A percentile compares a stretch with the other conserved stretches of the same genome.
These are phyloP conservation scores for Syzygium grande DNA, from an alignment of 345 rosid species.

Conservation along the genomic window DNA sequence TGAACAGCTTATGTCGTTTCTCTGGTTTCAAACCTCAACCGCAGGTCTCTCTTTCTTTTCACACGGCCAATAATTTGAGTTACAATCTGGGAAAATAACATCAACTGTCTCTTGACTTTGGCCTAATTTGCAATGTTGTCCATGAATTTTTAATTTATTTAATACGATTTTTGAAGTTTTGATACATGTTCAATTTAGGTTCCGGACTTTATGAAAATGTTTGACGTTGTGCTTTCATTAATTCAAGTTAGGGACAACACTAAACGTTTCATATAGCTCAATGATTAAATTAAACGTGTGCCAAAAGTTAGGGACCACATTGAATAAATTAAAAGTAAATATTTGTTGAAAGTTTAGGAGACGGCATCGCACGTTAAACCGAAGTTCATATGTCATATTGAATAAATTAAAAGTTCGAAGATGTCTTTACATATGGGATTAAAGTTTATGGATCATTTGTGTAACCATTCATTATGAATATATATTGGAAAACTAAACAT, in stretches of 20 bases:
- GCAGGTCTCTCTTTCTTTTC: background rate
- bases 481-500: background rate
- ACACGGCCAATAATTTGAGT: background rate
- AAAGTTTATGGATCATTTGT: background rate
- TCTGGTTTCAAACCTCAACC: background rate
- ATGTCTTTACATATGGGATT: rapidly evolving
- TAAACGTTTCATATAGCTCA: too few relatives aligned
- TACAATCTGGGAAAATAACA: background rate
- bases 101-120: background rate
- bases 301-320: too few relatives aligned
- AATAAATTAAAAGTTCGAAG: background rate
- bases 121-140: background rate
- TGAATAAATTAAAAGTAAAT: too few relatives aligned
- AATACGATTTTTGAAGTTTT: rapidly evolving
- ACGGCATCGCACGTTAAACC: too few relatives aligned
- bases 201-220: too few relatives aligned
- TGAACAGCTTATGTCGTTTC: background rate
- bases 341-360: too few relatives aligned
- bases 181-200: too few relatives aligned
- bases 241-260: too few relatives aligned
- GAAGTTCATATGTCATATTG: background rate
- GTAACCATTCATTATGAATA: background rate
- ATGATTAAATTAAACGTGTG: too few relatives aligned
- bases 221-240: too few relatives aligned
- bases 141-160: background rate